Percentiles rank a stretch among this genome's conserved stretches.
Evolutionary conservation across 2,329 filamentous ascomycete genomes (phyloP).

Genomic region (Botrytis hyacinthi): DNA sequence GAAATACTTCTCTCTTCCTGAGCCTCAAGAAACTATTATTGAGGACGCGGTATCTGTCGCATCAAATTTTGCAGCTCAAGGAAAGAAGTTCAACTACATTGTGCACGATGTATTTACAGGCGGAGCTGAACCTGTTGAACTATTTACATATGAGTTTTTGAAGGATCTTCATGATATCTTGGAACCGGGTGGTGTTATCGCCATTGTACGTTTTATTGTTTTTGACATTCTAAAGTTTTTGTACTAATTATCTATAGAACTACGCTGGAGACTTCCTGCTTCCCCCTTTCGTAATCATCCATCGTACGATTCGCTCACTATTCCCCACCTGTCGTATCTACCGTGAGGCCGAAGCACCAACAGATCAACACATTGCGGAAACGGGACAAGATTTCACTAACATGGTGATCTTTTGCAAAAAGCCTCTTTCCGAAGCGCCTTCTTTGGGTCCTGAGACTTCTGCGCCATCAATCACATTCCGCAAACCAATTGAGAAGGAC

Average conservation of each 20-base stretch:
- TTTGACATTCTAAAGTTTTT: not conserved
- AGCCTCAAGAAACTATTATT: conserved; percentile 76
- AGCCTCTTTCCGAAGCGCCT: conserved; percentile 15
- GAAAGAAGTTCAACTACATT: conserved; percentile 76
- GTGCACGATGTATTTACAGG: conserved; percentile 98
- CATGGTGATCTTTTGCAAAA: conserved; percentile 85
- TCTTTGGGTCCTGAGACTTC: conserved; percentile 7
- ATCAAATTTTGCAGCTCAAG: conserved; percentile 43
- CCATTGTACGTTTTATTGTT: conserved; percentile 62
- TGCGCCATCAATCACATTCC: conserved; percentile 57
- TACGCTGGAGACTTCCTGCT: conserved; percentile 87
- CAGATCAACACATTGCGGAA: conserved; percentile 48
- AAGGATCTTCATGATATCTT: conserved; percentile 67
- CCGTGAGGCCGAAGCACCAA: conserved; percentile 65
- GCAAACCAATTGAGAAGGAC: conserved; percentile 62
- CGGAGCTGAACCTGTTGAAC: conserved; percentile 80
- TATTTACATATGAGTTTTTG: conserved; percentile 88
- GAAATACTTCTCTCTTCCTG: conserved; percentile 77
- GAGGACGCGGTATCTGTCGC: conserved; percentile 77
- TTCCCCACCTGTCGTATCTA: conserved; percentile 92
- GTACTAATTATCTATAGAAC: conserved; percentile 57
- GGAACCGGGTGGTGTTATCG: conserved; percentile 76
- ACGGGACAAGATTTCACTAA: conserved; percentile 77
- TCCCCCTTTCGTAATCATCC: conserved; percentile 72
- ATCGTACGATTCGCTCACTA: conserved; percentile 76